A percentile compares a stretch with the other conserved stretches of the same genome.
phyloP scores from a whole-genome alignment of 2,329 filamentous ascomycete species.

The Pseudogymnoascus sp. region DNA sequence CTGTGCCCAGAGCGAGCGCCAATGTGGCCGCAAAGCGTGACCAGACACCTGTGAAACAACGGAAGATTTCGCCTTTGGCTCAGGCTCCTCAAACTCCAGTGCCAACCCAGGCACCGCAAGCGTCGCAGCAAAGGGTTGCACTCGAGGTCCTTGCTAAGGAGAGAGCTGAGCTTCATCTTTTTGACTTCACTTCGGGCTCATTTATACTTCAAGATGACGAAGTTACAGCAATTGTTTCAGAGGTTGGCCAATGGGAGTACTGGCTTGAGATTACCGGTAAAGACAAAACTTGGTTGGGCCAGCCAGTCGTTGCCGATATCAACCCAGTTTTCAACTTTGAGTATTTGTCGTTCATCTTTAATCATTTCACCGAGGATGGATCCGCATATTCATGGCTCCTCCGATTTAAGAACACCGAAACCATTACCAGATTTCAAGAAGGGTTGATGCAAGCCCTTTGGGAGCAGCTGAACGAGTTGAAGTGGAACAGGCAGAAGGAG shows the following conservation, averaged over 20 bases:
- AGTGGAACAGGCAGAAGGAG: constrained; percentile 90
- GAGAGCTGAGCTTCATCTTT: constrained; percentile 80
- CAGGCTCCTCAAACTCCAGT: constrained; percentile 27
- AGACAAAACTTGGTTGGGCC: constrained; percentile 77
- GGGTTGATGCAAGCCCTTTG: constrained; percentile 92
- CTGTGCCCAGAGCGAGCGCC: constrained; percentile 26
- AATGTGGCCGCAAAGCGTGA: constrained; percentile 43
- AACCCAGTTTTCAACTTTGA: constrained; percentile 99
- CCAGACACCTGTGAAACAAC: constrained; percentile 17
- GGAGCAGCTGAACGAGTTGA: constrained; percentile 90
- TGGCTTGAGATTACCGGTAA: constrained; percentile 80
- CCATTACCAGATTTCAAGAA: constrained; percentile 81
- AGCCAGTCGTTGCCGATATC: constrained; percentile 79
- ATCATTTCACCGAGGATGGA: constrained; percentile 83
- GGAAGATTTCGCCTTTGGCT: constrained; percentile 24
- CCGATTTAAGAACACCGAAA: constrained; percentile 76
- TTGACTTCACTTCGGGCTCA: constrained; percentile 78
- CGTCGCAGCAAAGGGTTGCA: constrained; percentile 42
- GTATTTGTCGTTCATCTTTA: constrained; percentile 98
- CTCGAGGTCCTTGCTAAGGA: constrained; percentile 69
- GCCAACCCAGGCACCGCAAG: constrained; percentile 53
- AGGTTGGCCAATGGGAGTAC: constrained; percentile 88
- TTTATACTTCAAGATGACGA: constrained; percentile 73
- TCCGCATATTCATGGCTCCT: constrained; percentile 93
- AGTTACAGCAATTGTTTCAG: constrained; percentile 72